Base-by-base conservation (phyloP, 2,329 filamentous ascomycete genomes). In the Ceratocystis colombiana region DNA sequence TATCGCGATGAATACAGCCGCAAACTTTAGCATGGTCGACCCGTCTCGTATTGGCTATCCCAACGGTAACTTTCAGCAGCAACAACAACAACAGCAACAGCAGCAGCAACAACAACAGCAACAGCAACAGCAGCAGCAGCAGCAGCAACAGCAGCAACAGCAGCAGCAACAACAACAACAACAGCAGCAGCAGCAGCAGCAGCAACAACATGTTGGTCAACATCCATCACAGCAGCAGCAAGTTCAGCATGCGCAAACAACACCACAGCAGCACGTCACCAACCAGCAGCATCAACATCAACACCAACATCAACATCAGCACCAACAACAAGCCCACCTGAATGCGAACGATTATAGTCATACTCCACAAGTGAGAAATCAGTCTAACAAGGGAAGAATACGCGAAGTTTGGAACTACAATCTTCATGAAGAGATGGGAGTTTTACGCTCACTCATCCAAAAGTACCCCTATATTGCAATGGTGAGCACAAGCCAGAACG, bases 391-490 rank as follows among this genome's bases (percentile, higher is more conserved):
- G 72, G 84, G 86, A 69, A 83, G 91, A 74, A 97, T 97, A 86
- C 84, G 92, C 70, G 93, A 99, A 72, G 94, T 99, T 48, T 99
- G 94, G 94, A 88, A 88, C 74, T 85, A 90, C 71, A 97, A 97
- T 72, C 77, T 97, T 69, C 84, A 89, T 30, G 88, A 95, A 73
- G 94, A 99, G 78, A 94, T 99, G 88, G 87, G 85, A 7, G 79
- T 88, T 62, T 77, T 99, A 71, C 83, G 93, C 74, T 85, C 88
- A 68, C 78, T 97, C 72, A 85, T 97, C 70, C 89, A 96, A 69
- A 89, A 88, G 72, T 97, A 95, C 75, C 90, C 91, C 53, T 97
- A 95, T 74, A 93, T 99, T 76, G 93, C 92, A 71, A 97, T 99
- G 94, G 92, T 96, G 79, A 79, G 88, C 69, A 28, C 20, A 48